phyloP scores from a whole-genome alignment of 495 filamentous ascomycete genomes.

The Aspergillus ostianus region DNA sequence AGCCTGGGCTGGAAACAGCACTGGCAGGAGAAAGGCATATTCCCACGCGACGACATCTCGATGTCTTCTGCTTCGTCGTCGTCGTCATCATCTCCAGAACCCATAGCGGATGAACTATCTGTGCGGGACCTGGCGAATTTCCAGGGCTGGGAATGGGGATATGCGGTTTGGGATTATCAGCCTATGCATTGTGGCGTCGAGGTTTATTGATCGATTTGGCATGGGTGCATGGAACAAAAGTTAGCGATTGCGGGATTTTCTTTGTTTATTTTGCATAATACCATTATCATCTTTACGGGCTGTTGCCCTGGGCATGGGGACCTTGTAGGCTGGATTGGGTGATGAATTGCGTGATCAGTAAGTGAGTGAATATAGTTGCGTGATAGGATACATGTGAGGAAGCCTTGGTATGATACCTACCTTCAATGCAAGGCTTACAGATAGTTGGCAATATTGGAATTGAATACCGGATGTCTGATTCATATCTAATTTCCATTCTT shows the following conservation, averaged over 20 bases:
- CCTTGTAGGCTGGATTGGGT: neutral
- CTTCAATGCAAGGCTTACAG: neutral
- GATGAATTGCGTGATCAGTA: neutral
- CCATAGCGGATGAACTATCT: conserved; percentile 2
- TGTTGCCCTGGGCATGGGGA: neutral
- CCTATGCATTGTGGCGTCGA: neutral
- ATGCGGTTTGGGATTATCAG: conserved; percentile 9
- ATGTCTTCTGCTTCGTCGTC: neutral
- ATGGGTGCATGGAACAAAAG: neutral
- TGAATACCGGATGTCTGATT: too few relatives aligned
- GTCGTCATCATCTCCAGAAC: neutral
- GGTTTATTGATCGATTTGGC: neutral
- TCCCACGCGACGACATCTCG: neutral
- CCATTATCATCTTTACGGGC: neutral
- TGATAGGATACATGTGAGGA: neutral
- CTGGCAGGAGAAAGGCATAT: conserved; percentile 5
- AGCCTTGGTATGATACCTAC: neutral
- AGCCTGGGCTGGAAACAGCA: conserved; percentile 11
- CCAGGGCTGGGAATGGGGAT: conserved; percentile 14
- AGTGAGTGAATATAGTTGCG: neutral
- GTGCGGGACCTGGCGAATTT: neutral
- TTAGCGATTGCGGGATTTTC: neutral
- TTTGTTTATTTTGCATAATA: neutral
- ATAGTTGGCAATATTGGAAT: too few relatives aligned
- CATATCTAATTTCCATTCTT: too few relatives aligned